phyloP scores from a whole-genome alignment of 2,329 filamentous ascomycete genomes.

The Rasamsonia emersonii region DNA sequence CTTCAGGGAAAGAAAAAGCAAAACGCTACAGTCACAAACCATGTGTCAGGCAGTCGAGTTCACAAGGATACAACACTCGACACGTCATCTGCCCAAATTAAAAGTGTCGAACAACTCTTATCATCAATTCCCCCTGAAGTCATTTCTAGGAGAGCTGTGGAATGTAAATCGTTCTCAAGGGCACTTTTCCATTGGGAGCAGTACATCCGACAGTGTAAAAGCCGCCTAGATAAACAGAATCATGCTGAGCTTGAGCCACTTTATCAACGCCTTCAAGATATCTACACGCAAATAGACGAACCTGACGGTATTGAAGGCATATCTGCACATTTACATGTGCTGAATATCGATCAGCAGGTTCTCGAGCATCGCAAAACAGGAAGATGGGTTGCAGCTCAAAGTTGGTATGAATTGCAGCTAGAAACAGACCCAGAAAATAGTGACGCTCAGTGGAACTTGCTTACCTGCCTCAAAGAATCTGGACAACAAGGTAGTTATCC shows the following conservation, averaged over 20 bases:
- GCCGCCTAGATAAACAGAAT: constrained; percentile 35
- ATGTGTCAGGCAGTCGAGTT: constrained; percentile 17
- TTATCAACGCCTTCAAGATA: constrained; percentile 74
- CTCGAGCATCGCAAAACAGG: constrained; percentile 88
- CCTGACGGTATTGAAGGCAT: constrained; percentile 95
- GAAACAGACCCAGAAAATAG: constrained; percentile 67
- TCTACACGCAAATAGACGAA: constrained; percentile 96
- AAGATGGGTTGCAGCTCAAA: constrained; percentile 88
- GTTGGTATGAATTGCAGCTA: constrained; percentile 91
- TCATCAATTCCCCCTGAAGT: constrained; percentile 60
- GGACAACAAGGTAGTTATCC: constrained; percentile 69
- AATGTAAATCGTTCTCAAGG: constrained; percentile 85
- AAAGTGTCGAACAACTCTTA: constrained; percentile 64
- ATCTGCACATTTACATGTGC: constrained; percentile 70
- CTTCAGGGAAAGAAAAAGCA: constrained; percentile 65
- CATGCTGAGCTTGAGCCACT: constrained; percentile 51
- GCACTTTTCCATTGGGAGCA: constrained; percentile 94
- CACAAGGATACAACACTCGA: constrained; percentile 22
- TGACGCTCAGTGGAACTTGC: constrained; percentile 71
- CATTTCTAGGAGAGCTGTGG: constrained; percentile 76
- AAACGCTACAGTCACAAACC: constrained; percentile 23
- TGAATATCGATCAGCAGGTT: constrained; percentile 91
- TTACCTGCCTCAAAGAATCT: constrained; percentile 88
- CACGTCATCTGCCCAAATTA: constrained; percentile 37
- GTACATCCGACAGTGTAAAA: constrained; percentile 57